phyloP scores from a whole-genome alignment of 352 stramenopile genomes.

The Thraustotheca clavata region DNA sequence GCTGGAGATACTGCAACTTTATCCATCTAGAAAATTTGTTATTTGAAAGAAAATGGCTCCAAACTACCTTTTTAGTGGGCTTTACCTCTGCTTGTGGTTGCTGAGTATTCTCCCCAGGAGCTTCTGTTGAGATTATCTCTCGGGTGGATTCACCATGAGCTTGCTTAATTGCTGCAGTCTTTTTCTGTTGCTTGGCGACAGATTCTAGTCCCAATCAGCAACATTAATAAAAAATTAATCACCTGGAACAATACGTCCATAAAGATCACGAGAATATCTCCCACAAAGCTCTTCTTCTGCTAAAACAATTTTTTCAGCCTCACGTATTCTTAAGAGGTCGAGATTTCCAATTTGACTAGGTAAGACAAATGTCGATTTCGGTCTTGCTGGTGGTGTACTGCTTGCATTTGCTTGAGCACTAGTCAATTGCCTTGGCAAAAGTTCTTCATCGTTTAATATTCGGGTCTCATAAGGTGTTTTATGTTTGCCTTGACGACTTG shows the following conservation, averaged over 20 bases:
- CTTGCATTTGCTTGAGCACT: background rate
- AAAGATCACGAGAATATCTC: constrained; percentile 51
- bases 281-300: constrained; percentile 60
- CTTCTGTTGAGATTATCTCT: background rate
- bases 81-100: too few species aligned
- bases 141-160: background rate
- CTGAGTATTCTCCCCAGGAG: background rate
- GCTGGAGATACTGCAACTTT: background rate
- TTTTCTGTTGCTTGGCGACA: constrained; percentile 5
- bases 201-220: background rate
- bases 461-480: constrained; percentile 81
- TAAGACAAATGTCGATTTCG: constrained; percentile 7
- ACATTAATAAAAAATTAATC: background rate
- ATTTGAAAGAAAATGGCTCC: too few species aligned
- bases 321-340: constrained; percentile 70
- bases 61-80: too few species aligned
- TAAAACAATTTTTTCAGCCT: constrained; percentile 55
- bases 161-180: constrained; percentile 4
- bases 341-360: constrained; percentile 73
- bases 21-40: background rate
- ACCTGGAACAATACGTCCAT: constrained; percentile 60
- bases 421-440: constrained; percentile 32
- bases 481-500: background rate
- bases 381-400: constrained; percentile 11
- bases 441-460: constrained; percentile 78